A percentile compares a stretch with the other conserved stretches of the same genome.
These are phyloP conservation scores for Epithemia pelagica DNA, from an alignment of 108 stramenopile species.

Conservation along the genomic window DNA sequence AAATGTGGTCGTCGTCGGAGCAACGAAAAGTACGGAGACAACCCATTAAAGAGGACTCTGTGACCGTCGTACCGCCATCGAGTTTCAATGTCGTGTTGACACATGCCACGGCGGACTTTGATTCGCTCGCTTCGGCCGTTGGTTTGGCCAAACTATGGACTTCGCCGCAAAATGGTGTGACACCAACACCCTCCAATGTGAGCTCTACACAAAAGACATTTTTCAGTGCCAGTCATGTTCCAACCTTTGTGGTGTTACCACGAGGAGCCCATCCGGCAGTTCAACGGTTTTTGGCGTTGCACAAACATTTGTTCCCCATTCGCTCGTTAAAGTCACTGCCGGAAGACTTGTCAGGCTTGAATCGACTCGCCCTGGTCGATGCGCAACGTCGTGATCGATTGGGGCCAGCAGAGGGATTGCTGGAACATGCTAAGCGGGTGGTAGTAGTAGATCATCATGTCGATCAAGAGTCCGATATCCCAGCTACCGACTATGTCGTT, in stretches of 20 bases:
- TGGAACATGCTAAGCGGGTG: constrained; percentile 70
- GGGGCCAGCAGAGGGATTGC: constrained; percentile 72
- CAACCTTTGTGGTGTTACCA: constrained; percentile 88
- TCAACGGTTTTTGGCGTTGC: constrained; percentile 80
- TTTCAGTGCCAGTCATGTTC: constrained; percentile 38
- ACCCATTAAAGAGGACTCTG: constrained; percentile 27
- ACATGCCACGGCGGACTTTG: constrained; percentile 86
- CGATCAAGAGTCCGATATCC: constrained; percentile 83
- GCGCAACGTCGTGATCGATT: constrained; percentile 84
- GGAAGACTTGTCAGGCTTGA: constrained; percentile 53
- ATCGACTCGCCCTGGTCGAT: constrained; percentile 83
- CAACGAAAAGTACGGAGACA: too few species aligned
- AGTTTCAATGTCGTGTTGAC: constrained; percentile 84
- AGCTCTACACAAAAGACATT: constrained; percentile 22
- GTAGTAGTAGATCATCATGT: constrained; percentile 92
- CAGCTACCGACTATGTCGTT: constrained; percentile 69
- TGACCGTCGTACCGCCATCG: constrained; percentile 16
- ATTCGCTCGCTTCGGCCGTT: constrained; percentile 71
- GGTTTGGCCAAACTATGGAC: constrained; percentile 82
- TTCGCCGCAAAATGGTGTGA: not conserved
- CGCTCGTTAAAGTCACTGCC: constrained; percentile 71
- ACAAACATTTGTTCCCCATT: constrained; percentile 89
- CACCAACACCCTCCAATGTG: not conserved
- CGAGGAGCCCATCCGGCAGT: constrained; percentile 91
- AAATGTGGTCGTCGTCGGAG: too few species aligned